These are phyloP conservation scores for Protomyces arabidopsidicola DNA, from an alignment of 1,139 yeast genomes.

Conservation along the genomic window DNA sequence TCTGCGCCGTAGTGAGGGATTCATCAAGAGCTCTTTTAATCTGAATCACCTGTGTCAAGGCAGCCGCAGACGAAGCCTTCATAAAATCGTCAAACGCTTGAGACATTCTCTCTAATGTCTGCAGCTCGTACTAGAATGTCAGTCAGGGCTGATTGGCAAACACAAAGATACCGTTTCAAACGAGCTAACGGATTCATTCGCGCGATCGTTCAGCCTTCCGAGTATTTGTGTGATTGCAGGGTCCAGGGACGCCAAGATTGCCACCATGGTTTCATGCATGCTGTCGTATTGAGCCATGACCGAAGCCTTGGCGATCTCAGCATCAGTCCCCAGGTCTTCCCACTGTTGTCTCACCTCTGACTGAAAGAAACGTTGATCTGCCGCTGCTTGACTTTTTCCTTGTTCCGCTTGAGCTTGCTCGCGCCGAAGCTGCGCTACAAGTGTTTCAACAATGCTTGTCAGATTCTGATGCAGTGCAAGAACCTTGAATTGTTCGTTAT, in stretches of 20 bases:
- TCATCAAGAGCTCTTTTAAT: neutral
- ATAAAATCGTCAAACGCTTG: neutral
- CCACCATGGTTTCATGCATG: neutral
- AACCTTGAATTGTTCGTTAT: neutral
- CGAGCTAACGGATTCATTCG: too few relatives aligned
- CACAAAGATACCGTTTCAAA: too few relatives aligned
- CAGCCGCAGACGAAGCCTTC: neutral
- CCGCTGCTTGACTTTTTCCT: neutral
- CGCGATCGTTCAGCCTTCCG: too few relatives aligned
- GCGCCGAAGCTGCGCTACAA: neutral
- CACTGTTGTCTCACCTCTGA: neutral
- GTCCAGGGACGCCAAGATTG: neutral
- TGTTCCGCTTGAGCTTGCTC: neutral
- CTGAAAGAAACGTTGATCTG: neutral
- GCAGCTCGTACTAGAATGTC: neutral
- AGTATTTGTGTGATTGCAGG: neutral
- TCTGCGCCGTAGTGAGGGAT: neutral
- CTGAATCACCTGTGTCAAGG: neutral
- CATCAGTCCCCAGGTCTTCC: neutral
- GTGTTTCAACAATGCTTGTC: neutral
- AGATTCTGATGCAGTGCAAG: slow-evolving; percentile 11
- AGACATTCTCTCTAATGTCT: neutral
- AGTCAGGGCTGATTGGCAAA: neutral
- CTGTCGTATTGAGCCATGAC: neutral
- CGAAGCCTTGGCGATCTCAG: neutral